Base-by-base conservation (phyloP, 805 yeast species). In the Candida ovalis region DNA sequence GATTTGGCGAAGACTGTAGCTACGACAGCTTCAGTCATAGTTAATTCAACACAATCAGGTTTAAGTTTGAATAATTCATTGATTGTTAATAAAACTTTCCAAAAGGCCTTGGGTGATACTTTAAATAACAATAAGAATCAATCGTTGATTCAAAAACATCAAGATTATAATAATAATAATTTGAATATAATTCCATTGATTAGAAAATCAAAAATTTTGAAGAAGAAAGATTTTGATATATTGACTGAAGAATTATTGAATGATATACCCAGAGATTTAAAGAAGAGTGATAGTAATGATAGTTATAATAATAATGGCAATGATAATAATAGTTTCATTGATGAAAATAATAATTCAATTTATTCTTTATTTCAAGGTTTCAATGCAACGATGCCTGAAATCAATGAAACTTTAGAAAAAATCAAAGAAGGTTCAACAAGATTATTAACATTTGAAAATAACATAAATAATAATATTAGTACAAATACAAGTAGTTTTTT, bases 291-390 rank as follows among this genome's bases (percentile, higher is more conserved):
- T 33, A 45, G 46, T 30, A 59, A 52, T 9, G 54, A 49, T 4
- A 60, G 28, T 7, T 25, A 7, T 10, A 7, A 10, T 10, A n/a
- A n/a, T n/a, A n/a, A n/a, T n/a, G n/a, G n/a, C n/a, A 36, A 33
- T 21, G 37, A 44, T 33, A 45, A 46, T 30, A 59, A 52, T 9
- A 54, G 48, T 4, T 60, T 7, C 7, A 7, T 10, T 10, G 10
- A 10, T 10, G 15, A 30, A 12, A 13, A 10, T 13, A 21, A 35
- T n/a, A 17, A 42, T 9, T 19, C 48, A 1, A 57, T 61, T 9
- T 79, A 78, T 53, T 79, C 89, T 2, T 64, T 86, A 21, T 83
- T 77, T 57, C 91, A 85, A 63, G 90, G 91, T 1, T 83, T 86
- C 59, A 73, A 74, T 56, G 87, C 88, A 3, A 70, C 78, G 0